Evolutionary conservation across 2,329 filamentous ascomycete species (phyloP), one percentile per base, ranked within the genome.

Genomic region (Sclerotinia borealis): DNA sequence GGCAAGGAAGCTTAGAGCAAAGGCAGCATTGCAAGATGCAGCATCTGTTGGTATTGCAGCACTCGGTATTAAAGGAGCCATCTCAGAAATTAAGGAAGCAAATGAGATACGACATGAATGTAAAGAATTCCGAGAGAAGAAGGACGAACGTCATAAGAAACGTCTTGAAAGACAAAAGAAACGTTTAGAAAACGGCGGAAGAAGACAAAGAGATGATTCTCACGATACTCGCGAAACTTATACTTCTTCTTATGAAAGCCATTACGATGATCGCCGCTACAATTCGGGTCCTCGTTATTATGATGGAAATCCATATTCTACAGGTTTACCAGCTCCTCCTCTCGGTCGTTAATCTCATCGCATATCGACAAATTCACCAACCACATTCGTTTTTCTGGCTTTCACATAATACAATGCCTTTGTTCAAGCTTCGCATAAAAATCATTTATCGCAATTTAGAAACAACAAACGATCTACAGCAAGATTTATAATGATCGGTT

Each of bases 31-130:
- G 48, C 81, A 85, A 72, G 86, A 89, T 74, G 83, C 80, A 36
- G 84, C 86, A n/a, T 85, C 83, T 67, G 79, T 89, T 37, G 86
- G 86, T 66, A 84, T 90, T 68, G 85, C 86, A 36, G 85, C 85
- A 29, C 77, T 89, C 61, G 86, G 87, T 74, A 85, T 89, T 77
- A 88, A 88, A 74, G 82, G 83, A 58, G 86, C 86, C 80, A 66
- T 72, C 36, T 80, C 79, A 6, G 85, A 88, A 73, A 89, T 87
- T 84, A 86, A 88, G 75, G 84, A 88, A 72, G 85, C 85, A 75
- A 83, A 84, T 64, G 81, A 87, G 74, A 80, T 86, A 73, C 79
- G 83, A 65, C 80, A 82, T 68, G 79, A 81, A 71, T 80, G 79
- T 61, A 77, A 79, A 59, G 80, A 86, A 66, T 80, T 87, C 63